Evolutionary conservation across 140 eudicot genomes (phyloP), one percentile per base, ranked within the genome.

Genomic region (Senecio squalidus): DNA sequence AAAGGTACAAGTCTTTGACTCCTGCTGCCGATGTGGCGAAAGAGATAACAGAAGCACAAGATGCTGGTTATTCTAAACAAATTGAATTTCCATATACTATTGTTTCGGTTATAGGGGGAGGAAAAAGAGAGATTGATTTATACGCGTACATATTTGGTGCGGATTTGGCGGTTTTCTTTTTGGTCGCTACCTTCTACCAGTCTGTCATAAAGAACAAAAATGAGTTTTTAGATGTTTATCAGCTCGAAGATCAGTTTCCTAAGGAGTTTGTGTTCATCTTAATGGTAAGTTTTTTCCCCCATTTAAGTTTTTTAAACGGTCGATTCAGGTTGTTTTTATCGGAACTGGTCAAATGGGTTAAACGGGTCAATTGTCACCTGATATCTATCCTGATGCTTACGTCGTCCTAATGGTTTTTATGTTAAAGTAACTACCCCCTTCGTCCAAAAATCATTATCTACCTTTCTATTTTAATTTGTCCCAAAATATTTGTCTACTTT

Each of bases 11-110:
- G 55, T 88, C 99, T 23, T 77, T 93, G 40, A 93, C 99, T 26
- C 99, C 96, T 60, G 99, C 99, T 38, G 94, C 95, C 66, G 99
- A 93, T 62, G 93, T 93, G 45, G 95, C 96, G 2, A 93, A 80
- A 60, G 96, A 93, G 72, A 88, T 93, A 58, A 76, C 56, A 65
- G 67, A 64, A 76, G 96, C 85, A 15, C 88, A 84, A 60, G 54
- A 52, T 28, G 68, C 55, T 18, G 89, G 94, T 34, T 40, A 70
- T 78, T 24, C 72, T 43, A 76, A 84, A 29, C 68, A 88, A 73
- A 62, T 78, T 48, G 93, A 85, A 10, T 88, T 93, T 59, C 96
- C 95, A 9, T 93, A 93, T 67, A 68, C 85, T 29, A 80, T 93
- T 69, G 62, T 77, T 20, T 84, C 99, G n/a, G 93, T 88, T 18